Conservation (phyloP, 1,139 yeast species). For the Candida tropicalis region DNA sequence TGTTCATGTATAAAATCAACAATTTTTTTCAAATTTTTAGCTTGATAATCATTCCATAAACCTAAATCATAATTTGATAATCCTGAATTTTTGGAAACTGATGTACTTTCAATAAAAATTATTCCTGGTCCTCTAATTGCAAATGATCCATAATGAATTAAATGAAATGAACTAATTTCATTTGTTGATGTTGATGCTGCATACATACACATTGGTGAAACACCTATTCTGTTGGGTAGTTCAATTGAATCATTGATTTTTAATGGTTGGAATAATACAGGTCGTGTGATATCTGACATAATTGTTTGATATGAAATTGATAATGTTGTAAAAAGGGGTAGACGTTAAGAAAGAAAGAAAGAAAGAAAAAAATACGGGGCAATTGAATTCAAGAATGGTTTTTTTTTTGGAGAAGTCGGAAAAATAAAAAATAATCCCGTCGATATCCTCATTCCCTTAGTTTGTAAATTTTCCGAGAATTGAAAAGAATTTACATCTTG, state of each 20-base stretch:
- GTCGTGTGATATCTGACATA: constrained; percentile 11
- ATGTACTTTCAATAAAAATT: constrained; percentile 53
- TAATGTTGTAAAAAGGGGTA: too few relatives aligned
- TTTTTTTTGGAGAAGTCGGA: too few relatives aligned
- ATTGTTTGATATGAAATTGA: too few relatives aligned
- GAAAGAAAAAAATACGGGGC: not conserved
- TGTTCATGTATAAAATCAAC: constrained; percentile 58
- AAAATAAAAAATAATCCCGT: too few relatives aligned
- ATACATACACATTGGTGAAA: constrained; percentile 65
- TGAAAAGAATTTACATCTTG: too few relatives aligned
- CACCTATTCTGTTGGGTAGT: constrained; percentile 52
- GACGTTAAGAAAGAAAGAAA: not conserved
- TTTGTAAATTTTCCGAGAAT: too few relatives aligned
- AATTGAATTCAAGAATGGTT: too few relatives aligned
- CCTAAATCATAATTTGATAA: constrained; percentile 51
- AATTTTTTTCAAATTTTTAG: constrained; percentile 44
- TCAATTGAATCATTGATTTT: constrained; percentile 16
- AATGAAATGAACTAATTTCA: constrained; percentile 46
- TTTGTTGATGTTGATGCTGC: constrained; percentile 35
- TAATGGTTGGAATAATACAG: constrained; percentile 21
- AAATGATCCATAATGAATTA: constrained; percentile 44
- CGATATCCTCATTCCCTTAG: too few relatives aligned
- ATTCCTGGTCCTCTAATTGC: constrained; percentile 55
- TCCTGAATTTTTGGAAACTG: constrained; percentile 46
- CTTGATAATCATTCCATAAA: constrained; percentile 54